phyloP scores from a whole-genome alignment of 2,329 filamentous ascomycete species.

The Aspergillus tubingensis region DNA sequence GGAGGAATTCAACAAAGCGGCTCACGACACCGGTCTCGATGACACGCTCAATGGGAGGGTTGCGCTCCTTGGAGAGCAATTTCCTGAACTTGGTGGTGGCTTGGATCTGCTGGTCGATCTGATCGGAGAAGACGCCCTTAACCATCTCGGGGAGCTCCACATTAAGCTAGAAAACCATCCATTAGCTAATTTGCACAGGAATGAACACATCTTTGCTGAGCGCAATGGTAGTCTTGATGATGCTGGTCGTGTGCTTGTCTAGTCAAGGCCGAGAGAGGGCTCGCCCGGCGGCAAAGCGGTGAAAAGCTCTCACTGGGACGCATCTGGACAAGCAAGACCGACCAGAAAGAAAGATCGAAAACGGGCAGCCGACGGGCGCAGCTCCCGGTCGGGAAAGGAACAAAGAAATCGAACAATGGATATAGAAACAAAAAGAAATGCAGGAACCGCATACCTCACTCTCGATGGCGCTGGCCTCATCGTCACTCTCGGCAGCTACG shows the following conservation, averaged over 20 bases:
- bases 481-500: constrained; percentile 91
- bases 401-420: constrained; percentile 16
- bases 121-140: constrained; percentile 94
- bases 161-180: constrained; percentile 67
- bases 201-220: not conserved
- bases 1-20: constrained; percentile 97
- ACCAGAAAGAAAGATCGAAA: constrained; percentile 7
- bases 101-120: constrained; percentile 96
- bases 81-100: constrained; percentile 98
- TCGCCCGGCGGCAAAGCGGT: constrained; percentile 26
- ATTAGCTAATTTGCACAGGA: constrained; percentile 21
- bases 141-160: constrained; percentile 99
- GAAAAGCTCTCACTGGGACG: constrained; percentile 33
- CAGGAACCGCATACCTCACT: constrained; percentile 72
- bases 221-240: no score
- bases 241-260: constrained; percentile 7
- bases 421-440: constrained; percentile 16
- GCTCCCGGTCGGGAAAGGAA: constrained; percentile 15
- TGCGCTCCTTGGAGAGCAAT: constrained; percentile 96
- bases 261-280: not conserved
- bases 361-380: not conserved
- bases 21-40: constrained; percentile 98
- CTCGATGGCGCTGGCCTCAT: constrained; percentile 93
- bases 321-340: constrained; percentile 28
- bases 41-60: constrained; percentile 97